phyloP scores from a whole-genome alignment of 768 basidiomycete species.

The Auricularia auricula-judae region DNA sequence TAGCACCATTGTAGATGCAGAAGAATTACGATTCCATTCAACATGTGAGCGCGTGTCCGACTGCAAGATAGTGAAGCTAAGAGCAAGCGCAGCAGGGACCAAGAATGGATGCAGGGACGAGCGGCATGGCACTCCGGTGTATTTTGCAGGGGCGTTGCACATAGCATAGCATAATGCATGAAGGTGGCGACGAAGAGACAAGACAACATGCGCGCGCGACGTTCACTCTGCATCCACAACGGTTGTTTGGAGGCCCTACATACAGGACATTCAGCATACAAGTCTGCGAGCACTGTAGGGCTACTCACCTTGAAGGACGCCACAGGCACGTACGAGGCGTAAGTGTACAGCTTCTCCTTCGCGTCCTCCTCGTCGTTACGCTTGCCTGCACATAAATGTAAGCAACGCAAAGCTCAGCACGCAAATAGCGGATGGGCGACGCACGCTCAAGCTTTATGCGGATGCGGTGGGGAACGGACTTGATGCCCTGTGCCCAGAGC shows the following conservation, averaged over 20 bases:
- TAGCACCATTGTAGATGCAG: no score
- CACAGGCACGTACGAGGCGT: constrained; percentile 74
- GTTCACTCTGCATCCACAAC: constrained; percentile 71
- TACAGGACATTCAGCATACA: constrained; percentile 1
- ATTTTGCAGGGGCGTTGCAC: neutral
- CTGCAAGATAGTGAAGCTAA: no score
- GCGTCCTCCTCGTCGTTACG: constrained; percentile 98
- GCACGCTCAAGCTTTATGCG: constrained; percentile 88
- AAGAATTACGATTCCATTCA: no score
- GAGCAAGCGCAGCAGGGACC: neutral
- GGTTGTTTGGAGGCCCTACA: constrained; percentile 74
- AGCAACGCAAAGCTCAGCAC: constrained; percentile 6
- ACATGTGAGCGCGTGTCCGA: no score
- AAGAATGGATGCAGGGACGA: neutral
- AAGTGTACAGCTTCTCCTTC: constrained; percentile 94
- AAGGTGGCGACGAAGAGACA: neutral
- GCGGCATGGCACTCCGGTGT: neutral
- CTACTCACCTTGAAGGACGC: constrained; percentile 69
- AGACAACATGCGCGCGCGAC: neutral
- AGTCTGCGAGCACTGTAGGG: neutral
- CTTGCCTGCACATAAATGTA: constrained; percentile 48
- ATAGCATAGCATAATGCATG: neutral
- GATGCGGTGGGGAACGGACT: constrained; percentile 85
- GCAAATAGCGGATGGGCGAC: constrained; percentile 18
- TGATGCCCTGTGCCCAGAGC: constrained; percentile 88